A percentile compares a stretch with the other conserved stretches of the same genome.
Conservation (phyloP, 306 rosid genomes). For the Styphnolobium japonicum region DNA sequence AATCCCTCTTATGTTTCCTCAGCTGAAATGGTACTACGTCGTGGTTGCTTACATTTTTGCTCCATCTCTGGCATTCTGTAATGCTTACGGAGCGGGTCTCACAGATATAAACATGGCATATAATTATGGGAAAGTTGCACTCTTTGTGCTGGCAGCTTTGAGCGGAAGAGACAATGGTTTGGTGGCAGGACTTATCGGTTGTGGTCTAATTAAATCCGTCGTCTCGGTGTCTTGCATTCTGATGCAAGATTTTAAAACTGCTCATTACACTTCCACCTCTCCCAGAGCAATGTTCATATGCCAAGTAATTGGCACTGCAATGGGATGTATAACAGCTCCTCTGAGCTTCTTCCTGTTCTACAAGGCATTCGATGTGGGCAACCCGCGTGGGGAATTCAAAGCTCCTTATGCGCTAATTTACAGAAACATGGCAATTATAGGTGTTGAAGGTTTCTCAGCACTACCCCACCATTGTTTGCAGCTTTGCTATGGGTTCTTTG, state of each 20-base stretch:
- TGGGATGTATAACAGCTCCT: slow-evolving; percentile 76
- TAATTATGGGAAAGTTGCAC: slow-evolving; percentile 89
- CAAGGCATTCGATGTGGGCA: slow-evolving; percentile 50
- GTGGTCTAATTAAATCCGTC: slow-evolving; percentile 76
- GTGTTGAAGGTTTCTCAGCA: slow-evolving; percentile 57
- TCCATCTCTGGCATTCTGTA: slow-evolving; percentile 92
- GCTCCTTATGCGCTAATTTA: slow-evolving; percentile 80
- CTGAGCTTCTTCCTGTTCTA: slow-evolving; percentile 78
- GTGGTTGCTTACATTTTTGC: slow-evolving; percentile 55
- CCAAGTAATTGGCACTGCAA: slow-evolving; percentile 71
- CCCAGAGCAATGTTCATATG: slow-evolving; percentile 87
- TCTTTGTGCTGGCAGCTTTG: slow-evolving; percentile 66
- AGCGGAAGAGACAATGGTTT: slow-evolving; percentile 41
- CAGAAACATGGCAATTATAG: slow-evolving; percentile 44
- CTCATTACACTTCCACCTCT: slow-evolving; percentile 73
- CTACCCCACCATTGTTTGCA: slow-evolving; percentile 82
- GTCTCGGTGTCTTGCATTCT: slow-evolving; percentile 76
- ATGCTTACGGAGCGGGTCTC: slow-evolving; percentile 92
- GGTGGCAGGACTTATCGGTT: slow-evolving; percentile 64
- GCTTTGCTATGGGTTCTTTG: slow-evolving; percentile 45
- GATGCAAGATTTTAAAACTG: slow-evolving; percentile 94
- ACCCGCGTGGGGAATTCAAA: slow-evolving; percentile 83
- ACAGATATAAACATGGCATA: slow-evolving; percentile 96
- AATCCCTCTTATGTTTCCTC: slow-evolving; percentile 48
- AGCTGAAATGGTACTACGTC: slow-evolving; percentile 40